These are phyloP conservation scores for Tinospora cordifolia DNA, from an alignment of 164 flowering plant species.

Conservation along the genomic window DNA sequence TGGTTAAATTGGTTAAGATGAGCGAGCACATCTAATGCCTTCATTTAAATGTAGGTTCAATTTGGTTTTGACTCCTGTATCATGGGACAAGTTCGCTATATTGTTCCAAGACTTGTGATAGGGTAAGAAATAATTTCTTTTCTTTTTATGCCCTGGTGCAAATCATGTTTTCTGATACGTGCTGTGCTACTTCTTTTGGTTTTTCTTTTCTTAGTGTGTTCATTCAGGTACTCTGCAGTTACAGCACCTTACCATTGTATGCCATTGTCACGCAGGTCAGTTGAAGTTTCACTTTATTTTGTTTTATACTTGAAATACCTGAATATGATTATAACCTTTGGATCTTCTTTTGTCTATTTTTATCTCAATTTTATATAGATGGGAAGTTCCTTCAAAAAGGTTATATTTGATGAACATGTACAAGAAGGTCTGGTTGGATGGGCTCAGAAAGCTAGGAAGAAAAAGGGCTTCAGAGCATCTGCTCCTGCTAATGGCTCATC, in stretches of 20 bases:
- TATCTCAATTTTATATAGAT: constrained; percentile 34
- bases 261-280: constrained; percentile 54
- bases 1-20: background rate
- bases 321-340: background rate
- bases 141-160: background rate
- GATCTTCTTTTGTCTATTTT: background rate
- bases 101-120: constrained; percentile 57
- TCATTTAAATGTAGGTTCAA: constrained; percentile 11
- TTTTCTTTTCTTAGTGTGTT: constrained; percentile 19
- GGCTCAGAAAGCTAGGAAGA: constrained; percentile 42
- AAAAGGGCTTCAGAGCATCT: constrained; percentile 11
- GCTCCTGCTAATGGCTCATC: constrained; percentile 16
- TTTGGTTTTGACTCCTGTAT: constrained; percentile 13
- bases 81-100: constrained; percentile 31
- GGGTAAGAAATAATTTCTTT: constrained; percentile 34
- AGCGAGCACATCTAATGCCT: background rate
- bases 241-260: constrained; percentile 23
- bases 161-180: background rate
- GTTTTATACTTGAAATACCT: background rate
- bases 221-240: constrained; percentile 33
- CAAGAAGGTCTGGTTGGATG: constrained; percentile 40
- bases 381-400: constrained; percentile 46
- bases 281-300: background rate
- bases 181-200: background rate
- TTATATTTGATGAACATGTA: constrained; percentile 40